Conservation (phyloP, 495 filamentous ascomycete genomes). For the Penicillium paradoxum region DNA sequence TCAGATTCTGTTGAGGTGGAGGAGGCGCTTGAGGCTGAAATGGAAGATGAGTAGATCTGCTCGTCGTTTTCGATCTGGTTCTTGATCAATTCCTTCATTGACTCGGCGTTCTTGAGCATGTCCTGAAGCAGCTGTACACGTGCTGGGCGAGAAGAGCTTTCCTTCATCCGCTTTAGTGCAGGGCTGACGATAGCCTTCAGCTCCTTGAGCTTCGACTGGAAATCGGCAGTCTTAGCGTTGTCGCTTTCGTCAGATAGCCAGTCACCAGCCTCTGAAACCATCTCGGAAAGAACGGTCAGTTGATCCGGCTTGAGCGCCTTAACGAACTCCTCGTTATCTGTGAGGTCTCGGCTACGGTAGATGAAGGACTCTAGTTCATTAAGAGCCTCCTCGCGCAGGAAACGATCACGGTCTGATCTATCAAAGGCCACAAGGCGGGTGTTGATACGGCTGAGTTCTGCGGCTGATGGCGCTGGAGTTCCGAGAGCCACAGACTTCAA, state of each 20-base stretch:
- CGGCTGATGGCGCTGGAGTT: conserved; percentile 48
- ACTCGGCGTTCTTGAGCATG: conserved; percentile 51
- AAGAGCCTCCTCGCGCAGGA: conserved; percentile 76
- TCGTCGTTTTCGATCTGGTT: conserved; percentile 41
- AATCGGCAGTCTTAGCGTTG: conserved; percentile 62
- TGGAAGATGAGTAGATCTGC: conserved; percentile 34
- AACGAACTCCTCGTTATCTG: conserved; percentile 70
- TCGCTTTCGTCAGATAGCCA: conserved; percentile 89
- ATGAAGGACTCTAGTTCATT: conserved; percentile 94
- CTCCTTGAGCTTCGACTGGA: conserved; percentile 66
- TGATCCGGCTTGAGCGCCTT: conserved; percentile 60
- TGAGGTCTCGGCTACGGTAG: conserved; percentile 78
- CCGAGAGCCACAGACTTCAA: conserved; percentile 60
- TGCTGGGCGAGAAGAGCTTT: conserved; percentile 60
- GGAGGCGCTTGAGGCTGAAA: conserved; percentile 26
- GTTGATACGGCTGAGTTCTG: conserved; percentile 61
- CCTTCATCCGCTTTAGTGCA: conserved; percentile 62
- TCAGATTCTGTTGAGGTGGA: conserved; percentile 20
- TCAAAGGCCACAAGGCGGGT: conserved; percentile 75
- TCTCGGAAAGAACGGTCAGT: conserved; percentile 56
- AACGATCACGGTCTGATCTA: conserved; percentile 69
- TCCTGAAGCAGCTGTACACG: conserved; percentile 59
- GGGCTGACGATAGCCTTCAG: conserved; percentile 67
- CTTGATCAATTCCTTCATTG: conserved; percentile 42
- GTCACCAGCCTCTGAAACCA: conserved; percentile 63